Percentiles rank a stretch among this genome's conserved stretches.
These are phyloP conservation scores for Paraphysoderma sedebokerense DNA, from an alignment of 371 early-diverging fungal genomes.

Conservation along the genomic window DNA sequence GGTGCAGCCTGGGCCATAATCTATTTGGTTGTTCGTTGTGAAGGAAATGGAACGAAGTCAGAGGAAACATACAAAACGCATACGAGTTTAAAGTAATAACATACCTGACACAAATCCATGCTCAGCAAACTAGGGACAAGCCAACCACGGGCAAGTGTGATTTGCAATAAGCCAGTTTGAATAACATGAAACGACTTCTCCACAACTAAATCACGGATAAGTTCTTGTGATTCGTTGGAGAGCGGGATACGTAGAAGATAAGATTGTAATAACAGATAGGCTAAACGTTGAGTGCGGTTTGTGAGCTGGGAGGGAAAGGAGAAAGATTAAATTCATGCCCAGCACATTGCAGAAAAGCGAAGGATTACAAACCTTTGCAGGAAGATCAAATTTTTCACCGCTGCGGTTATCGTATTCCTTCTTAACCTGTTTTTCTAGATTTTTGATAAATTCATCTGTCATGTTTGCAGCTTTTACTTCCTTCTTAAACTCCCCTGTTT, in stretches of 20 bases:
- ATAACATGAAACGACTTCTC: conserved; percentile 43
- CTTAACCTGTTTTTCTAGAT: conserved; percentile 29
- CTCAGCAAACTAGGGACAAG: conserved; percentile 30
- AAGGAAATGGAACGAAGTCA: too few species aligned
- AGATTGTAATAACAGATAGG: too few species aligned
- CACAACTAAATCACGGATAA: too few species aligned
- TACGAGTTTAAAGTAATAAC: conserved; percentile 1
- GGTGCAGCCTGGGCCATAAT: conserved; percentile 50
- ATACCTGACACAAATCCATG: conserved; percentile 55
- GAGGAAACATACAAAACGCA: conserved; percentile 11
- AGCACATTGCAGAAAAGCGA: too few species aligned
- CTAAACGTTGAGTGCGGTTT: too few species aligned
- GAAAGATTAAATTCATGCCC: too few species aligned
- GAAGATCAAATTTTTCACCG: conserved; percentile 34
- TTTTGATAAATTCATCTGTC: too few species aligned
- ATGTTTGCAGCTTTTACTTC: conserved; percentile 25
- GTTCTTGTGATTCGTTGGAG: too few species aligned
- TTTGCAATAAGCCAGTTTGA: conserved; percentile 67
- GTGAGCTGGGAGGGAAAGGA: too few species aligned
- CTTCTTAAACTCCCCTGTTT: conserved; percentile 57
- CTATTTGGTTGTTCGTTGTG: too few species aligned
- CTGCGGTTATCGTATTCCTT: conserved; percentile 36
- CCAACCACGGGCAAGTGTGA: conserved; percentile 72
- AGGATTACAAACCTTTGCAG: conserved; percentile 13
- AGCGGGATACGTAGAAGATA: too few species aligned